Evolutionary conservation across 169 alveolate genomes (phyloP).

Genomic region (Cryptosporidium baileyi): DNA sequence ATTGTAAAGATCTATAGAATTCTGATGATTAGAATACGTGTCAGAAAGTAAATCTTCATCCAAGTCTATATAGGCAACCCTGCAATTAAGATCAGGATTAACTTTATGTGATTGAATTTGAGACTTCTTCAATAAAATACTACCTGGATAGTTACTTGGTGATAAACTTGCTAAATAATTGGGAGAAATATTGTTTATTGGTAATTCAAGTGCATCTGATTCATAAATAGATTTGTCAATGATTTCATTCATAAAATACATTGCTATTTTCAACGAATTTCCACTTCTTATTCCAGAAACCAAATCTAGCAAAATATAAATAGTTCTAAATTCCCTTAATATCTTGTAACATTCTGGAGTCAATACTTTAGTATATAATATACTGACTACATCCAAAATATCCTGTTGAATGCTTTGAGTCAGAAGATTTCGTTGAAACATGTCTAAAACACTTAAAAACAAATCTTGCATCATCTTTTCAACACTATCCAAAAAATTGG

Average conservation of each 20-base stretch:
- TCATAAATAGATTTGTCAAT: background rate
- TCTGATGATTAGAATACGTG: background rate
- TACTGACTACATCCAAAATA: too few species aligned
- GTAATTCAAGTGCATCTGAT: background rate
- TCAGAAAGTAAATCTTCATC: background rate
- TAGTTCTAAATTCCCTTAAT: background rate
- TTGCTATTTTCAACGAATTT: background rate
- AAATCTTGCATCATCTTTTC: too few species aligned
- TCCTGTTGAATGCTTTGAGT: too few species aligned
- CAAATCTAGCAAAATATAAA: background rate
- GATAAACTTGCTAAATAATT: background rate
- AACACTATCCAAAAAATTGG: too few species aligned
- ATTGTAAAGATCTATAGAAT: background rate
- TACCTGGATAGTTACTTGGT: background rate
- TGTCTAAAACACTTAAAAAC: too few species aligned
- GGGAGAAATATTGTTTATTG: background rate
- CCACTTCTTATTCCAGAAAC: background rate
- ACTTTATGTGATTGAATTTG: background rate
- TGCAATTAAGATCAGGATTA: conserved; percentile 12
- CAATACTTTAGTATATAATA: too few species aligned
- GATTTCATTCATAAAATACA: background rate
- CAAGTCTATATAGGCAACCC: conserved; percentile 23
- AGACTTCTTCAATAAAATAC: background rate
- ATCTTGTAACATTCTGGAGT: background rate
- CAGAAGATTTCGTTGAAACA: too few species aligned